Percentiles rank a stretch among this genome's conserved stretches.
Evolutionary conservation across 352 stramenopile species (phyloP).

Genomic region (Pythium aphanidermatum): DNA sequence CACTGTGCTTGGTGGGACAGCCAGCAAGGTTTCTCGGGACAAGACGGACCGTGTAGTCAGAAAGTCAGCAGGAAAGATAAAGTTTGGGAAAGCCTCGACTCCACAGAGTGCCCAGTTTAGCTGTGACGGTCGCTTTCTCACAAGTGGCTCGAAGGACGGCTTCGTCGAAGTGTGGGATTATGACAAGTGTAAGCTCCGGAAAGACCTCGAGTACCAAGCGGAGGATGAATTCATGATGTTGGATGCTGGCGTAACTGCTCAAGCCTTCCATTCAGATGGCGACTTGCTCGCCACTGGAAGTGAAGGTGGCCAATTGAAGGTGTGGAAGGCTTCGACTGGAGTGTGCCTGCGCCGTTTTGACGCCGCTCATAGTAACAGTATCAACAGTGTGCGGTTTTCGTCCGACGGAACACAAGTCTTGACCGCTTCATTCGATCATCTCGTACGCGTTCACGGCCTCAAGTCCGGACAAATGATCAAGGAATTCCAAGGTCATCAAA

Average conservation of each 20-base stretch:
- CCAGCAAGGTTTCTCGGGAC: slow-evolving; percentile 50
- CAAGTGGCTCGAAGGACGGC: slow-evolving; percentile 92
- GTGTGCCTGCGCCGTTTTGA: slow-evolving; percentile 89
- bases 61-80: slow-evolving; percentile 78
- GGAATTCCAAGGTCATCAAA: slow-evolving; percentile 90
- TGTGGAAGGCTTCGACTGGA: slow-evolving; percentile 91
- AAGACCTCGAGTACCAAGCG: slow-evolving; percentile 92
- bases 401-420: slow-evolving; percentile 88
- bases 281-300: slow-evolving; percentile 86
- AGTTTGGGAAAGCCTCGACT: slow-evolving; percentile 82
- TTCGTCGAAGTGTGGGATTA: slow-evolving; percentile 94
- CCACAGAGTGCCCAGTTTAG: slow-evolving; percentile 86
- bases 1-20: slow-evolving; percentile 74
- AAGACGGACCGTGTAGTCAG: slow-evolving; percentile 54
- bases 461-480: slow-evolving; percentile 90
- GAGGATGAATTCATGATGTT: slow-evolving; percentile 94
- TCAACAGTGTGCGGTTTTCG: slow-evolving; percentile 89
- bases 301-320: slow-evolving; percentile 83
- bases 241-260: slow-evolving; percentile 75
- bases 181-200: slow-evolving; percentile 86
- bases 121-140: slow-evolving; percentile 81
- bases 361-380: slow-evolving; percentile 64
- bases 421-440: slow-evolving; percentile 85
- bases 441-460: slow-evolving; percentile 91
- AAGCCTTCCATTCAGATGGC: slow-evolving; percentile 85